Evolutionary conservation across 2,329 filamentous ascomycete genomes (phyloP).

Genomic region (Monilinia aucupariae): DNA sequence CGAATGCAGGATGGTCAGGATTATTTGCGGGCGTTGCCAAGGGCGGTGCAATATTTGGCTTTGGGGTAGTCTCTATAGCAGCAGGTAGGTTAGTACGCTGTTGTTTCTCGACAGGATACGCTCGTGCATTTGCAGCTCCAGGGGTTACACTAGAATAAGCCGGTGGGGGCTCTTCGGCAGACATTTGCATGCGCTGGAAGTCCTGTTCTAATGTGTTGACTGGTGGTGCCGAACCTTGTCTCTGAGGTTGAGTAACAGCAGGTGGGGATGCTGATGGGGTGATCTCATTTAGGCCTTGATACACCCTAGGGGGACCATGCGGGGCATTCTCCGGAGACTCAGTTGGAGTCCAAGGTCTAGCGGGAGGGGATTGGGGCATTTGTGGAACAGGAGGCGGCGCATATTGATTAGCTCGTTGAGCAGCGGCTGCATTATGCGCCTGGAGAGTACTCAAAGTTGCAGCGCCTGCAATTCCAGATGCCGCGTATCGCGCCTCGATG

Average conservation of each 20-base stretch:
- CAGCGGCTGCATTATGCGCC: constrained; percentile 71
- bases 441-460: constrained; percentile 71
- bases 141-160: constrained; percentile 79
- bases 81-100: constrained; percentile 26
- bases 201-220: constrained; percentile 78
- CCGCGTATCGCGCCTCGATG: constrained; percentile 87
- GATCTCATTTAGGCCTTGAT: constrained; percentile 76
- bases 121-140: constrained; percentile 43
- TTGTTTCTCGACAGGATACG: constrained; percentile 72
- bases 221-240: constrained; percentile 41
- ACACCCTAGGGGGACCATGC: constrained; percentile 84
- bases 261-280: constrained; percentile 38
- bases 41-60: constrained; percentile 37
- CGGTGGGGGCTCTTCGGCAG: constrained; percentile 76
- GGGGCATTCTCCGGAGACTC: constrained; percentile 81
- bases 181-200: constrained; percentile 73
- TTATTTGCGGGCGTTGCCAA: constrained; percentile 42
- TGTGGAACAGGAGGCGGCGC: constrained; percentile 44
- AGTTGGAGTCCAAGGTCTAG: constrained; percentile 89
- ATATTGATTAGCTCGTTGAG: constrained; percentile 78
- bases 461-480: constrained; percentile 81
- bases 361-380: constrained; percentile 29
- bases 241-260: constrained; percentile 37
- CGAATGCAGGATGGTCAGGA: constrained; percentile 80
- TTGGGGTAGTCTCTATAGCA: constrained; percentile 29